Evolutionary conservation across 169 alveolate species (phyloP).

Genomic region (Eimeria necatrix): DNA sequence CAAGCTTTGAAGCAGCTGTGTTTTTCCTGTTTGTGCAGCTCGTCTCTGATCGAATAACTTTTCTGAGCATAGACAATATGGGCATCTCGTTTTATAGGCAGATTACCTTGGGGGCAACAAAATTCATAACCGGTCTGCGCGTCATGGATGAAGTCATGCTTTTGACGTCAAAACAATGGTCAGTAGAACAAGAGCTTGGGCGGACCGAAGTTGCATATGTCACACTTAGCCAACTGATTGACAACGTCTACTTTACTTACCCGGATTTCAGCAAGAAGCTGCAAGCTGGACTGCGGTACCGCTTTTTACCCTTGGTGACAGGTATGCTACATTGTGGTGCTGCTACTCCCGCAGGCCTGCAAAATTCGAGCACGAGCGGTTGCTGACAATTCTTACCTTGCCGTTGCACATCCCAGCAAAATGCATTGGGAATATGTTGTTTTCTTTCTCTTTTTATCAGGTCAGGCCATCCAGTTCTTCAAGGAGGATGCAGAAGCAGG

Average conservation of each 20-base stretch:
- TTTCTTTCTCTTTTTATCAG: not conserved
- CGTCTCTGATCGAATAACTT: slow-evolving; percentile 74
- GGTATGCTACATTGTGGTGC: slow-evolving; percentile 12
- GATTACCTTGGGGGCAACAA: slow-evolving; percentile 61
- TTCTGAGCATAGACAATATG: slow-evolving; percentile 41
- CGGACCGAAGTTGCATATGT: slow-evolving; percentile 49
- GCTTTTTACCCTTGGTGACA: slow-evolving; percentile 72
- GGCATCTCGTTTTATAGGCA: slow-evolving; percentile 63
- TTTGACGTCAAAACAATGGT: slow-evolving; percentile 71
- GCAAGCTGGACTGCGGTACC: slow-evolving; percentile 79
- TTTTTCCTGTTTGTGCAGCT: slow-evolving; percentile 36
- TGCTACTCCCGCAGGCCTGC: not conserved
- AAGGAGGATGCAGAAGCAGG: slow-evolving; percentile 73
- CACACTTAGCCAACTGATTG: slow-evolving; percentile 67
- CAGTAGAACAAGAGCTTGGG: slow-evolving; percentile 50
- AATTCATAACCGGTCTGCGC: slow-evolving; percentile 69
- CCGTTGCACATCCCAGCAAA: not conserved
- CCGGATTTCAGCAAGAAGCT: slow-evolving; percentile 79
- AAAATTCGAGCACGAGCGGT: not conserved
- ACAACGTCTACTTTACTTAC: slow-evolving; percentile 76
- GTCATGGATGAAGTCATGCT: slow-evolving; percentile 53
- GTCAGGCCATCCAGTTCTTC: slow-evolving; percentile 75
- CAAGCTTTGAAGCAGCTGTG: not conserved
- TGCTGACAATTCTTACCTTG: not conserved
- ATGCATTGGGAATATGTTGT: not conserved